A percentile compares a stretch with the other conserved stretches of the same genome.
Conservation (phyloP, 2,329 filamentous ascomycete species). For the Fusarium luffae region DNA sequence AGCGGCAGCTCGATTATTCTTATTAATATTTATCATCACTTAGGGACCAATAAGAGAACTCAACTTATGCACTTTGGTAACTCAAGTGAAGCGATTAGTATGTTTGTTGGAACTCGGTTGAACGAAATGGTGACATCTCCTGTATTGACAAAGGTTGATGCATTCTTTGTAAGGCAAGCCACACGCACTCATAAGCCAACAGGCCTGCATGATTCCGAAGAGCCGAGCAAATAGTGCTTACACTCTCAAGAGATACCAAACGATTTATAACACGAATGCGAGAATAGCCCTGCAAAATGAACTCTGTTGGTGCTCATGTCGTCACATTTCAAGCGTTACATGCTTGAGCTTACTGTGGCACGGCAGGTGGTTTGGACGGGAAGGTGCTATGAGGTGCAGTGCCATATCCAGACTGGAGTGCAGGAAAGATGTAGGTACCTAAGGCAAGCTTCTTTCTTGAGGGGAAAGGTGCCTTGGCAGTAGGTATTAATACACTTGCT, state of each 20-base stretch:
- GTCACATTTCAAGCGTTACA: background rate
- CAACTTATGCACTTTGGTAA: background rate
- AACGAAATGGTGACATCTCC: background rate
- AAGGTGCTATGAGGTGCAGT: background rate
- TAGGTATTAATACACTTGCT: constrained; percentile 6
- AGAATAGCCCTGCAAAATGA: background rate
- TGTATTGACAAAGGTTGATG: constrained; percentile 10
- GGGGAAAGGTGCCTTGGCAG: background rate
- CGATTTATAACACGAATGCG: background rate
- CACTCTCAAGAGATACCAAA: background rate
- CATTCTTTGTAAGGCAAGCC: constrained; percentile 34
- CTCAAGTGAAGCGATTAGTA: background rate
- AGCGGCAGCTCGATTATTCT: background rate
- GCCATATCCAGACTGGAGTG: background rate
- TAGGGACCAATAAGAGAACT: background rate
- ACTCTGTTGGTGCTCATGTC: background rate
- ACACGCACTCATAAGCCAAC: constrained; percentile 20
- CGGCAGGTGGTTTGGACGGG: background rate
- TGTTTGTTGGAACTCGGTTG: background rate
- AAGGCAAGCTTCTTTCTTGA: background rate
- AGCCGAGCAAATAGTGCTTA: background rate
- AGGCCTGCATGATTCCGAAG: constrained; percentile 2
- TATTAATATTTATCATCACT: background rate
- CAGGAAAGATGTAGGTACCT: too few species aligned
- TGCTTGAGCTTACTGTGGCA: background rate